Conservation (phyloP, 768 basidiomycete genomes). For the Hemileccinum impolitum region DNA sequence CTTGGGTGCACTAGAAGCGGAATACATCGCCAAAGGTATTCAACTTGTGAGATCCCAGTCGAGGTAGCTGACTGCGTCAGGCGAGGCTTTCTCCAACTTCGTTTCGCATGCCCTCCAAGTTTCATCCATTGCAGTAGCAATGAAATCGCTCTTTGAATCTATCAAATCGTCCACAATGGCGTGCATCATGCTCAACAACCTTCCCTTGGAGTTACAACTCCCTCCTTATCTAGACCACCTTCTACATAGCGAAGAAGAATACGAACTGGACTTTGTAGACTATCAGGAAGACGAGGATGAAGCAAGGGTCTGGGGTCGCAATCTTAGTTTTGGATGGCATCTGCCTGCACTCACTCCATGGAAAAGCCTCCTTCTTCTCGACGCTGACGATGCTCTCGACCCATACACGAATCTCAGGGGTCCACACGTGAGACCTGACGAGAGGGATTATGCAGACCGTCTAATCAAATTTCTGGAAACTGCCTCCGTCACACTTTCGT, state of each 20-base stretch:
- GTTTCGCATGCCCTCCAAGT: constrained; percentile 53
- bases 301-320: constrained; percentile 58
- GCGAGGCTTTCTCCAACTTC: constrained; percentile 56
- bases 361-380: constrained; percentile 84
- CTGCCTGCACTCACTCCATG: constrained; percentile 79
- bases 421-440: constrained; percentile 59
- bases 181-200: constrained; percentile 70
- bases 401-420: constrained; percentile 58
- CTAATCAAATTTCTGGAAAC: constrained; percentile 73
- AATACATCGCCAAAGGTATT: constrained; percentile 64
- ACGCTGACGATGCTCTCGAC: constrained; percentile 54
- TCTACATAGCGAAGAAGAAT: constrained; percentile 61
- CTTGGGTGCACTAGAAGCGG: constrained; percentile 69
- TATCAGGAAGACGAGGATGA: constrained; percentile 52
- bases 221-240: constrained; percentile 76
- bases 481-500: constrained; percentile 75
- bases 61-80: constrained; percentile 34
- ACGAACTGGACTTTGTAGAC: constrained; percentile 49
- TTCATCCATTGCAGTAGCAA: constrained; percentile 75
- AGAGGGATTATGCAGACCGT: constrained; percentile 64
- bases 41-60: constrained; percentile 26
- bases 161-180: constrained; percentile 76
- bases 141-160: constrained; percentile 75
- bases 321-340: constrained; percentile 68
- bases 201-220: constrained; percentile 83